Evolutionary conservation across 345 rosid genomes (phyloP), one percentile per base, ranked within the genome.

Genomic region (Murraya koenigii): DNA sequence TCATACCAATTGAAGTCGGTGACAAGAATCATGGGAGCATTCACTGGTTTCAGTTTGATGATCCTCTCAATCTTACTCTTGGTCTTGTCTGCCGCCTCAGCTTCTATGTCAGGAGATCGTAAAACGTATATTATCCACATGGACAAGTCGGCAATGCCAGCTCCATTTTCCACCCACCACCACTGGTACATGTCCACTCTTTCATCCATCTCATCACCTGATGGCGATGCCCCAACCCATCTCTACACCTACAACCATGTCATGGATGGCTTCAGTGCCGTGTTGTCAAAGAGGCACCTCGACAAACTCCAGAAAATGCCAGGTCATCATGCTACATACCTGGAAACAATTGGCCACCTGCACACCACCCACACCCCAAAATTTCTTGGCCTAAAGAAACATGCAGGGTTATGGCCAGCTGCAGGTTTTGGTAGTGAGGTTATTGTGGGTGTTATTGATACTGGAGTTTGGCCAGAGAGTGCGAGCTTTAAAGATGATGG

Each of bases 391-490:
- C 79, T 88, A 30, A 84, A 74, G 75, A 77, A 79, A 55, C 69
- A 66, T 8, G 19, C 17, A 0, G 87, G 91, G 14, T 20, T 83
- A 20, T 88, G 91, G 89, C 86, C 87, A 0, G 84, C 81, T 10
- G 75, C 81, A 72, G 81, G 75, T 71, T 88, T 86, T 0, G 89
- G 89, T 5, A 76, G 78, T 58, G 89, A 84, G 33, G 49, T 88
- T 30, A 86, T 88, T 61, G 65, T 86, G 8, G 91, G 87, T 2
- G 83, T 90, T 47, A 59, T 89, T n/a, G 88, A 89, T 60, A 68
- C 85, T 14, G 86, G 89, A 38, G 82, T 86, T 67, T 86, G 88
- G 87, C 89, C 87, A 0, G 93, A 88, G 73, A 88, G 89, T n/a
- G 79, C 86, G 56, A 89, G 88, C 72, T 88, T 87, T 78, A 72